These are phyloP conservation scores for Pseudopyrenochaeta lycopersici DNA, from an alignment of 2,329 filamentous ascomycete species.

Conservation along the genomic window DNA sequence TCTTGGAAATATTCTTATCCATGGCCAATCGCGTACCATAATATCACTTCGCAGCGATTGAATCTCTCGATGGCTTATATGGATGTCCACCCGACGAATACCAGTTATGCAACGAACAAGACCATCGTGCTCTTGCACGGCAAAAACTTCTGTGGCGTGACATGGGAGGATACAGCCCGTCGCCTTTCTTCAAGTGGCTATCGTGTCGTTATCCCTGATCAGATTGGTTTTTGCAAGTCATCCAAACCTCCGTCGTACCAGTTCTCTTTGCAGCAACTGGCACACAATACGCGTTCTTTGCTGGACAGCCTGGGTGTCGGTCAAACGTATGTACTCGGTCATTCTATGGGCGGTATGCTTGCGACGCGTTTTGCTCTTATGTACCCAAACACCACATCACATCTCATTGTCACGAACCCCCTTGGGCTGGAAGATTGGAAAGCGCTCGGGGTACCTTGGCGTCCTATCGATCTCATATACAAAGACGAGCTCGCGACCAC, in stretches of 20 bases:
- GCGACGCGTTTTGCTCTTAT: slow-evolving; percentile 61
- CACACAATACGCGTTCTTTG: slow-evolving; percentile 61
- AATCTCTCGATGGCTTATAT: slow-evolving; percentile 66
- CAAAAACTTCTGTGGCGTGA: slow-evolving; percentile 66
- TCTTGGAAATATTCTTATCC: slow-evolving; percentile 58
- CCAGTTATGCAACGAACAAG: slow-evolving; percentile 46
- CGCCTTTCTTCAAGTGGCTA: slow-evolving; percentile 56
- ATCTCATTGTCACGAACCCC: slow-evolving; percentile 61
- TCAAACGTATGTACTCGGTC: slow-evolving; percentile 60
- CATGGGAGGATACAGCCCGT: slow-evolving; percentile 61
- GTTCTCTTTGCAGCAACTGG: slow-evolving; percentile 62
- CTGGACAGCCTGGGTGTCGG: slow-evolving; percentile 56
- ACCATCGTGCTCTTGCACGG: slow-evolving; percentile 63
- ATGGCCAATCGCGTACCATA: slow-evolving; percentile 58
- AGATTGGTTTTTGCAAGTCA: slow-evolving; percentile 67
- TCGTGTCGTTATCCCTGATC: slow-evolving; percentile 63
- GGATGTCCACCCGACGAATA: slow-evolving; percentile 55
- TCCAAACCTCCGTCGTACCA: slow-evolving; percentile 62
- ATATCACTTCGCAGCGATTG: slow-evolving; percentile 58
- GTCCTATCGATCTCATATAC: slow-evolving; percentile 25
- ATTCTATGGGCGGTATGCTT: slow-evolving; percentile 66
- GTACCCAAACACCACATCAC: slow-evolving; percentile 56
- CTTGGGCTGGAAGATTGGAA: slow-evolving; percentile 65
- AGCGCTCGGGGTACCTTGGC: slow-evolving; percentile 37
- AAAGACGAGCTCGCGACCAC: slow-evolving; percentile 29